These are phyloP conservation scores for Raphanus raphanistrum DNA, from an alignment of 345 rosid species.

Conservation along the genomic window DNA sequence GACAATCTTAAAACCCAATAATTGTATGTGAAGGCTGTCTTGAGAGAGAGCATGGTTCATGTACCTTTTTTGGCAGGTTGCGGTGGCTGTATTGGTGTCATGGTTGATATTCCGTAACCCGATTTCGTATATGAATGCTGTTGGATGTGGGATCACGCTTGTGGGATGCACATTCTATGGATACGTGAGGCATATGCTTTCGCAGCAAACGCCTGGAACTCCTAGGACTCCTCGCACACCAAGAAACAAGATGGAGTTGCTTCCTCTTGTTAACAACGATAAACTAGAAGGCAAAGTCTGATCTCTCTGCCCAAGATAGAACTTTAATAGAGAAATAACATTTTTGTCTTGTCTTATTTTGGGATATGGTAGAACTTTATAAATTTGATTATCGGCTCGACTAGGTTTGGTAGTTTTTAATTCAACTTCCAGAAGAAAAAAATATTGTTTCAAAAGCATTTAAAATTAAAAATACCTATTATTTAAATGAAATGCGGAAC, in stretches of 20 bases:
- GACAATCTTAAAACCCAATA: constrained; percentile 4
- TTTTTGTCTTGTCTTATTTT: not conserved
- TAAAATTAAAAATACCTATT: too few species aligned
- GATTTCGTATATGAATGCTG: constrained; percentile 79
- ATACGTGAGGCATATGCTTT: constrained; percentile 80
- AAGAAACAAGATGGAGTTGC: constrained; percentile 68
- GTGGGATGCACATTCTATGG: constrained; percentile 96
- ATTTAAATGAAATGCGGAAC: too few species aligned
- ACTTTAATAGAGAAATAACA: constrained; percentile 32
- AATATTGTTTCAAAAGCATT: too few species aligned
- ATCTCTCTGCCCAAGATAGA: constrained; percentile 22
- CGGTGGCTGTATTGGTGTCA: constrained; percentile 88
- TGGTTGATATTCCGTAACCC: constrained; percentile 96
- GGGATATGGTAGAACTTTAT: not conserved
- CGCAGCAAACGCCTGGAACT: constrained; percentile 72
- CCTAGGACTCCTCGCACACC: constrained; percentile 93
- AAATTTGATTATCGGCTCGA: too few species aligned
- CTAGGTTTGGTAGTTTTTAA: too few species aligned
- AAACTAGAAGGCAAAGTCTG: constrained; percentile 84
- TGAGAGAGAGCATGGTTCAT: constrained; percentile 13
- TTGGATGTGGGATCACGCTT: constrained; percentile 91
- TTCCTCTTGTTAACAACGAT: constrained; percentile 84
- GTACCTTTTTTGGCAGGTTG: constrained; percentile 55
- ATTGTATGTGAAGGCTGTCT: not conserved
- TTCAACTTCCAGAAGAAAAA: too few species aligned